Evolutionary conservation across 768 basidiomycete species (phyloP).

Genomic region (Trametes cingulata): DNA sequence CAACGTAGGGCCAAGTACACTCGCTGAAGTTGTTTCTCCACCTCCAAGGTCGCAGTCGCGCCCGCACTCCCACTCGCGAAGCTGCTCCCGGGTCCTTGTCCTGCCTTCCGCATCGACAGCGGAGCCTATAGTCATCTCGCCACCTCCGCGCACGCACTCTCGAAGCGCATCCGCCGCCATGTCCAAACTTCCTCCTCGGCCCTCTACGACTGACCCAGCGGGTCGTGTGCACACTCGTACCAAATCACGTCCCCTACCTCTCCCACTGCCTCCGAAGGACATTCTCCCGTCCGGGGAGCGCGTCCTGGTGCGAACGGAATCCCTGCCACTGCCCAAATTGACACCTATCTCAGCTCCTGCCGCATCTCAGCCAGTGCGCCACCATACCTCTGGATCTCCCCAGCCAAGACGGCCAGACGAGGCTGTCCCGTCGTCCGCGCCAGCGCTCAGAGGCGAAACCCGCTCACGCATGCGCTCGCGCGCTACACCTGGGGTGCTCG

Average conservation of each 20-base stretch:
- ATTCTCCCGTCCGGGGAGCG: neutral
- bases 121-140: constrained; percentile 13
- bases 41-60: neutral
- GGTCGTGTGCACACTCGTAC: neutral
- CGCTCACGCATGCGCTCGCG: neutral
- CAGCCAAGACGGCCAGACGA: neutral
- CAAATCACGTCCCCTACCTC: neutral
- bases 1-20: neutral
- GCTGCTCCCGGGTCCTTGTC: constrained; percentile 5
- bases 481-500: neutral
- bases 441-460: neutral
- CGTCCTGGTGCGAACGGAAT: constrained; percentile 1
- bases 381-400: neutral
- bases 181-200: neutral
- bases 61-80: constrained; percentile 9
- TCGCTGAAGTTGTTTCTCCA: neutral
- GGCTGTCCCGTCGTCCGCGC: neutral
- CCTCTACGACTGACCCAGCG: neutral
- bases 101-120: constrained; percentile 11
- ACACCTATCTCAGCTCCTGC: neutral
- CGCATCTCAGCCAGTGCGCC: neutral
- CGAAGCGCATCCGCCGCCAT: constrained; percentile 1
- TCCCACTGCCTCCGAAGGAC: constrained; percentile 5
- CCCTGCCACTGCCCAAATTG: neutral
- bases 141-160: constrained; percentile 4